Percentiles rank a stretch among this genome's conserved stretches.
These are phyloP conservation scores for Filobasidium wieringae DNA, from an alignment of 768 basidiomycete genomes.

Conservation along the genomic window DNA sequence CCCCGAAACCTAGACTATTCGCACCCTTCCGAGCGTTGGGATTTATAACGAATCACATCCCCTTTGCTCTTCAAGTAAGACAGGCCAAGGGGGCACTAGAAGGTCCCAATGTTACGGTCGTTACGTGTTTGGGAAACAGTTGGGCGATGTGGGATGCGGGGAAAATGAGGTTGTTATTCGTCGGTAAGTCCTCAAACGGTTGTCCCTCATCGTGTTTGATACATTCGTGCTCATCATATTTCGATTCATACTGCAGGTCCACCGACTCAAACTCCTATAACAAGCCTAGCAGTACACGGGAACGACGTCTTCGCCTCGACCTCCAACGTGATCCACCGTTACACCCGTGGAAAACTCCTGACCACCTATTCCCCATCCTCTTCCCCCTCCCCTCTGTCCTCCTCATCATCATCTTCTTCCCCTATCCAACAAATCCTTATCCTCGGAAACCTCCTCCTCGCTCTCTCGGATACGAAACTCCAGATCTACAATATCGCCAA, in stretches of 20 bases:
- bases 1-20: slow-evolving; percentile 46
- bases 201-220: background rate
- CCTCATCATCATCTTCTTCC: slow-evolving; percentile 10
- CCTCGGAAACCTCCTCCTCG: slow-evolving; percentile 70
- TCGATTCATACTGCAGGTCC: slow-evolving; percentile 49
- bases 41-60: slow-evolving; percentile 77
- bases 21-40: slow-evolving; percentile 94
- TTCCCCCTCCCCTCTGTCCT: slow-evolving; percentile 7
- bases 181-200: slow-evolving; percentile 52
- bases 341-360: slow-evolving; percentile 79
- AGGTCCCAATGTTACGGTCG: slow-evolving; percentile 66
- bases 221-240: background rate
- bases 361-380: slow-evolving; percentile 6
- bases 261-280: slow-evolving; percentile 61
- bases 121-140: slow-evolving; percentile 74
- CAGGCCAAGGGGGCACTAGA: slow-evolving; percentile 72
- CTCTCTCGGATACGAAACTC: slow-evolving; percentile 65
- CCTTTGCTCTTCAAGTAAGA: slow-evolving; percentile 75
- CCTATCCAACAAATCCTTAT: slow-evolving; percentile 56
- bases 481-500: slow-evolving; percentile 60
- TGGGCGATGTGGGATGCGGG: slow-evolving; percentile 97
- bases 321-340: slow-evolving; percentile 59
- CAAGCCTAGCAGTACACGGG: slow-evolving; percentile 66
- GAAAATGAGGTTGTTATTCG: slow-evolving; percentile 83
- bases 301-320: slow-evolving; percentile 75